A percentile compares a stretch with the other conserved stretches of the same genome.
These are phyloP conservation scores for Zelonia costaricensis DNA, from an alignment of 208 protist genomes.

Conservation along the genomic window DNA sequence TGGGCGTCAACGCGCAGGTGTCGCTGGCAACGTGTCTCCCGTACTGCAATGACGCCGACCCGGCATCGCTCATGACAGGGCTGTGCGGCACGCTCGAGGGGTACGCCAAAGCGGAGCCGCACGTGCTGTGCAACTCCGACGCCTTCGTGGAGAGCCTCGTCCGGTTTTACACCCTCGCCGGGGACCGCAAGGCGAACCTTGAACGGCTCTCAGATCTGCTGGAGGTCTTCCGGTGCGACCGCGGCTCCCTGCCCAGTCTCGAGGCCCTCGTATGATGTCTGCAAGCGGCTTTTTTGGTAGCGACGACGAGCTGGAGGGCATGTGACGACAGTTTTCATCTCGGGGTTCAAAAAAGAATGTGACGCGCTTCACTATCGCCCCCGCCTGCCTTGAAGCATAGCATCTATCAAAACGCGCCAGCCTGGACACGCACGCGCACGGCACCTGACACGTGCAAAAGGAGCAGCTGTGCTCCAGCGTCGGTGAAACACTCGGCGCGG, in stretches of 20 bases:
- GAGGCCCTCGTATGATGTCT: conserved; percentile 63
- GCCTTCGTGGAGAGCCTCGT: conserved; percentile 74
- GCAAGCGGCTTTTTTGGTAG: too few relatives aligned
- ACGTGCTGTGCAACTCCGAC: conserved; percentile 53
- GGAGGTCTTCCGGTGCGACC: conserved; percentile 74
- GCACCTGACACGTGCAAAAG: too few relatives aligned
- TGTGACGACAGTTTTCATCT: too few relatives aligned
- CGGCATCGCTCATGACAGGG: conserved; percentile 21
- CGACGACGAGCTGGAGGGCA: too few relatives aligned
- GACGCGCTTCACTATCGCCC: too few relatives aligned
- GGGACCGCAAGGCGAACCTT: conserved; percentile 46
- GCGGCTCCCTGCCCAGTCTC: conserved; percentile 51
- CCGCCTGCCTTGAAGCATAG: too few relatives aligned
- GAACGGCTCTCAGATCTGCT: conserved; percentile 60
- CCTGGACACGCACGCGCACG: too few relatives aligned
- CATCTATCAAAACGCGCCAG: too few relatives aligned
- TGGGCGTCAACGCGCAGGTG: conserved; percentile 57
- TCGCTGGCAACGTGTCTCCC: conserved; percentile 67
- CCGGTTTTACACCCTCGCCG: conserved; percentile 80
- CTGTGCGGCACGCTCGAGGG: conserved; percentile 51
- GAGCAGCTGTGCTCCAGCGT: too few relatives aligned
- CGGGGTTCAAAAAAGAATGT: too few relatives aligned
- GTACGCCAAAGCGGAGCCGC: conserved; percentile 60
- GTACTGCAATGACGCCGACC: conserved; percentile 41
- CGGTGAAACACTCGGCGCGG: too few relatives aligned